Conservation (phyloP, 2,329 filamentous ascomycete genomes). For the Aureobasidium melanogenum region DNA sequence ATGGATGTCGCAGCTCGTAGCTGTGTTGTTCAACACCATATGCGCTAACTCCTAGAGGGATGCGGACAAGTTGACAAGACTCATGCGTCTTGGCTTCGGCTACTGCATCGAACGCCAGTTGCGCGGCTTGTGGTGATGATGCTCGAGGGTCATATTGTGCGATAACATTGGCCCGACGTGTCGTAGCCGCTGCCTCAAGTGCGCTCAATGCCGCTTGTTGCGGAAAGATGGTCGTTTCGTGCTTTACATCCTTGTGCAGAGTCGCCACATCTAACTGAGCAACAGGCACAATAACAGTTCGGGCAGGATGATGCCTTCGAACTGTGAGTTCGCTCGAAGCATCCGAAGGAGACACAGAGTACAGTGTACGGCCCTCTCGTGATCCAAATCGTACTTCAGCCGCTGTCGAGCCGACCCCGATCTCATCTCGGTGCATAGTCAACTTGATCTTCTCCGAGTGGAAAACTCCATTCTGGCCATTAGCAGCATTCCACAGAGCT, state of each 20-base stretch:
- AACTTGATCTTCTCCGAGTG: slow-evolving; percentile 3
- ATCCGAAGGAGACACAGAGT: neutral
- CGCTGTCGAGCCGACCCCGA: neutral
- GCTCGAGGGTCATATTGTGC: slow-evolving; percentile 60
- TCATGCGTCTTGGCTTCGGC: slow-evolving; percentile 58
- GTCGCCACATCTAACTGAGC: slow-evolving; percentile 8
- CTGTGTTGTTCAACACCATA: slow-evolving; percentile 24
- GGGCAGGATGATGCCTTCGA: slow-evolving; percentile 13
- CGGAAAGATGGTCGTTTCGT: slow-evolving; percentile 31
- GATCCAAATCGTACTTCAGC: slow-evolving; percentile 3
- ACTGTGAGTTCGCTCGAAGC: slow-evolving; percentile 4
- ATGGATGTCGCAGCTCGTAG: slow-evolving; percentile 39
- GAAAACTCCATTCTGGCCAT: neutral
- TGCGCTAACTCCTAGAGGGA: slow-evolving; percentile 23
- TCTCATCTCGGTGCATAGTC: slow-evolving; percentile 4
- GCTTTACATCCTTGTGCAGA: slow-evolving; percentile 18
- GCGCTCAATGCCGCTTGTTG: slow-evolving; percentile 39
- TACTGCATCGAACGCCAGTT: slow-evolving; percentile 49
- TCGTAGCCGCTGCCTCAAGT: slow-evolving; percentile 37
- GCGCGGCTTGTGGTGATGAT: slow-evolving; percentile 54
- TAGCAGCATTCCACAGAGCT: slow-evolving; percentile 13
- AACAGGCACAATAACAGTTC: slow-evolving; percentile 11
- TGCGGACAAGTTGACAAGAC: slow-evolving; percentile 62
- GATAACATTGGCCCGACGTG: slow-evolving; percentile 38
- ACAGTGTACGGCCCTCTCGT: slow-evolving; percentile 6